Conservation (phyloP, 2,329 filamentous ascomycete genomes). For the Taxawa tesnikishii region DNA sequence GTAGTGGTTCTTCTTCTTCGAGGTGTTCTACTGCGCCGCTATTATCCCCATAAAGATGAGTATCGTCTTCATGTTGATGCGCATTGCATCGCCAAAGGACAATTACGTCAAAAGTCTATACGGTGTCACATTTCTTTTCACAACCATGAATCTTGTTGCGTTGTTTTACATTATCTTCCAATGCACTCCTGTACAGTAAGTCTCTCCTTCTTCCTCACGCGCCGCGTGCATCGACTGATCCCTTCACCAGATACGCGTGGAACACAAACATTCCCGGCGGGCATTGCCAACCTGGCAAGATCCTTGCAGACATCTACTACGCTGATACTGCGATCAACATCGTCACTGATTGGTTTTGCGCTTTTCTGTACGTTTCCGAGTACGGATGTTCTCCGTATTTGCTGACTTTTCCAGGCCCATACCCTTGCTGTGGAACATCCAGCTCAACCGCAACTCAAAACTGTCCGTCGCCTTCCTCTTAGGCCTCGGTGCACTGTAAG, state of each 20-base stretch:
- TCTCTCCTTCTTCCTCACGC: not conserved
- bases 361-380: slow-evolving; percentile 14
- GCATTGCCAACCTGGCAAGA: slow-evolving; percentile 14
- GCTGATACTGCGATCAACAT: slow-evolving; percentile 24
- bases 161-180: slow-evolving; percentile 25
- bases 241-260: slow-evolving; percentile 14
- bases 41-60: slow-evolving; percentile 25
- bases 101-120: slow-evolving; percentile 17
- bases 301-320: slow-evolving; percentile 21
- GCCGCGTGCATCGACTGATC: not conserved
- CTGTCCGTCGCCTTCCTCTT: slow-evolving; percentile 24
- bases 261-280: slow-evolving; percentile 15
- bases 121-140: slow-evolving; percentile 17
- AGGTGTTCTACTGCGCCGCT: slow-evolving; percentile 23
- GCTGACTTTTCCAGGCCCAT: slow-evolving; percentile 17
- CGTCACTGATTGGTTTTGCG: slow-evolving; percentile 23
- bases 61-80: slow-evolving; percentile 23
- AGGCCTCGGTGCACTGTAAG: slow-evolving; percentile 23
- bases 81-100: slow-evolving; percentile 18
- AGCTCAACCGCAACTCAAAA: slow-evolving; percentile 28
- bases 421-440: slow-evolving; percentile 29
- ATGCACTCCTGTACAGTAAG: slow-evolving; percentile 19
- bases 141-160: slow-evolving; percentile 17
- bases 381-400: too few species aligned
- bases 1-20: slow-evolving; percentile 25